Percentiles rank a stretch among this genome's conserved stretches.
Conservation (phyloP, 805 yeast genomes). For the Schwanniomyces polymorphus region DNA sequence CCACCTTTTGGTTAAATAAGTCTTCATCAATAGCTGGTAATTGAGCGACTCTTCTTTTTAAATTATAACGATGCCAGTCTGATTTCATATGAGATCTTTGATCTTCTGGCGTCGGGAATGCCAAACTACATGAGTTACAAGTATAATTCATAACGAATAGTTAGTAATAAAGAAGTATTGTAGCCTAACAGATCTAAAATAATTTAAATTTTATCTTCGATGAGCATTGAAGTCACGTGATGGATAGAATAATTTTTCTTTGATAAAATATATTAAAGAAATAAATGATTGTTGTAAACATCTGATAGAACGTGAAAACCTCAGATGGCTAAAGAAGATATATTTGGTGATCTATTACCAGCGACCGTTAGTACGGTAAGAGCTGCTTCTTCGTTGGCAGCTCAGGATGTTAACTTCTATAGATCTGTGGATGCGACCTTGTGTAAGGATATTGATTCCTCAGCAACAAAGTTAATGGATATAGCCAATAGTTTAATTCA, state of each 20-base stretch:
- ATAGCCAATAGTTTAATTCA: conserved; percentile 20
- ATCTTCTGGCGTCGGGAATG: conserved; percentile 76
- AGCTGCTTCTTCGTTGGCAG: conserved; percentile 66
- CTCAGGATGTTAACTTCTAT: conserved; percentile 80
- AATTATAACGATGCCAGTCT: conserved; percentile 96
- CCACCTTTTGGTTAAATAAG: conserved; percentile 32
- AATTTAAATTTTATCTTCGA: conserved; percentile 1
- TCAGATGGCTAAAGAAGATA: neutral
- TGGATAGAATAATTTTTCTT: neutral
- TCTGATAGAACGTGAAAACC: neutral
- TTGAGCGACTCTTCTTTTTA: conserved; percentile 87
- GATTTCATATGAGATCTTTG: conserved; percentile 95
- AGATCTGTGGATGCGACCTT: conserved; percentile 56
- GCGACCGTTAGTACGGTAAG: conserved; percentile 59
- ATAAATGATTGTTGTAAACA: neutral
- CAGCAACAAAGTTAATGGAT: conserved; percentile 43
- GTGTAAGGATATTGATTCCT: conserved; percentile 34
- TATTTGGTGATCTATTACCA: conserved; percentile 34
- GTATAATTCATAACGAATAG: conserved; percentile 39
- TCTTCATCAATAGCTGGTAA: conserved; percentile 45
- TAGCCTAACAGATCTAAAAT: neutral
- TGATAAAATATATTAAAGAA: neutral
- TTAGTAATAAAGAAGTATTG: neutral
- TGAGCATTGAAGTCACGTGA: conserved; percentile 6
- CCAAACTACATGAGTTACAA: conserved; percentile 86